A percentile compares a stretch with the other conserved stretches of the same genome.
Evolutionary conservation across 306 rosid species (phyloP).

Genomic region (Glycine soja): DNA sequence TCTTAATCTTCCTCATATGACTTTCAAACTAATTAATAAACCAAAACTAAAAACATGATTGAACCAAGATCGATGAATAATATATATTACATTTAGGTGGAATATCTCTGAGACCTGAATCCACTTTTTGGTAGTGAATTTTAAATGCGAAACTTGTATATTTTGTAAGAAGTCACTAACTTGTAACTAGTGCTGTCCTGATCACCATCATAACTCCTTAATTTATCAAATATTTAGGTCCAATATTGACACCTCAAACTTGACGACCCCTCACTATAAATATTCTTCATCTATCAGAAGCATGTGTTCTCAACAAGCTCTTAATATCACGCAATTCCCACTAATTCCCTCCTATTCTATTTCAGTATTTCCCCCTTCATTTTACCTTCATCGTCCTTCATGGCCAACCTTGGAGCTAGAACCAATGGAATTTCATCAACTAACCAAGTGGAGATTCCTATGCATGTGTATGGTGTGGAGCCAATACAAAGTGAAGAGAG

Average conservation of each 20-base stretch:
- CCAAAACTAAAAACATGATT: background rate
- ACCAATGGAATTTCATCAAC: conserved; percentile 38
- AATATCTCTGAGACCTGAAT: conserved; percentile 1
- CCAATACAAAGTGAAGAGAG: conserved; percentile 45
- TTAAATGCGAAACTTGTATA: background rate
- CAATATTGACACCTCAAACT: conserved; percentile 22
- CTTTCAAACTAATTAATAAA: background rate
- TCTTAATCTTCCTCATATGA: background rate
- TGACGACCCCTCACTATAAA: conserved; percentile 48
- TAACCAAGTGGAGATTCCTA: conserved; percentile 55
- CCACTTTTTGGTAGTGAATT: conserved; percentile 4
- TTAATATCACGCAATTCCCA: conserved; percentile 40
- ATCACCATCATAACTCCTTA: conserved; percentile 32
- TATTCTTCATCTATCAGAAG: conserved; percentile 38
- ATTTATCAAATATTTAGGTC: conserved; percentile 22
- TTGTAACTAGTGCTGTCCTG: conserved; percentile 45
- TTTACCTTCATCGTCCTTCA: conserved; percentile 9
- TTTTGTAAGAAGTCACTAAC: conserved; percentile 41
- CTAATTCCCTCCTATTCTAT: background rate
- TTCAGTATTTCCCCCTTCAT: background rate
- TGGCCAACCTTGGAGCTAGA: conserved; percentile 58
- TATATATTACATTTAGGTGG: background rate
- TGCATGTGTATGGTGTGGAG: conserved; percentile 30
- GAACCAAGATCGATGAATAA: background rate
- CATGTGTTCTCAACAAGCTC: conserved; percentile 64